A percentile compares a stretch with the other conserved stretches of the same genome.
phyloP scores from a whole-genome alignment of 2,329 filamentous ascomycete species.

The Lachnellula cervina region DNA sequence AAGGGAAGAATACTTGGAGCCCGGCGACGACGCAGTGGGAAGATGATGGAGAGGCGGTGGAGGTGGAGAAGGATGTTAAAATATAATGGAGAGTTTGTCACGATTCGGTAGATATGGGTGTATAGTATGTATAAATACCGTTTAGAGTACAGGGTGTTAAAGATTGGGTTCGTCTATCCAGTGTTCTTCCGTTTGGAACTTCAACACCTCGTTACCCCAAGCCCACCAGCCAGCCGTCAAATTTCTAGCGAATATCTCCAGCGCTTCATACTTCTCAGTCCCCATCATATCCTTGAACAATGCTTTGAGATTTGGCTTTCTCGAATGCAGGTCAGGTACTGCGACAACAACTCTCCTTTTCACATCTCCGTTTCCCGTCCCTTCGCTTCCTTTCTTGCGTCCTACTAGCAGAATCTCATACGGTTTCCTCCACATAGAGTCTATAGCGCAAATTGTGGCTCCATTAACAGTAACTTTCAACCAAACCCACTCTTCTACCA shows the following conservation, averaged over 20 bases:
- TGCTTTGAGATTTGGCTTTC: constrained; percentile 67
- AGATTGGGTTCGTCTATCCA: constrained; percentile 30
- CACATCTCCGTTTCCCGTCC: constrained; percentile 18
- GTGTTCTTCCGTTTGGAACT: constrained; percentile 57
- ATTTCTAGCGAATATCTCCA: constrained; percentile 76
- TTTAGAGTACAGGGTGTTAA: constrained; percentile 15
- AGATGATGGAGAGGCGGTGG: constrained; percentile 29
- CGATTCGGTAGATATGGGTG: constrained; percentile 2
- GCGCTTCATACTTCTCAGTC: constrained; percentile 43
- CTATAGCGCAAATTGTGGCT: constrained; percentile 57
- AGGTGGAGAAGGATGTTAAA: constrained; percentile 29
- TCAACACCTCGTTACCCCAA: constrained; percentile 70
- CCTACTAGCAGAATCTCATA: constrained; percentile 70
- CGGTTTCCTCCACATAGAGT: constrained; percentile 64
- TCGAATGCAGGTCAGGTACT: constrained; percentile 71
- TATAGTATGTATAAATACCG: constrained; percentile 22
- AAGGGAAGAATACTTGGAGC: constrained; percentile 57
- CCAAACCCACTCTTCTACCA: constrained; percentile 72
- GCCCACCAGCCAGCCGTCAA: constrained; percentile 72
- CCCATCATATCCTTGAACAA: constrained; percentile 54
- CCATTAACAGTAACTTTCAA: constrained; percentile 64
- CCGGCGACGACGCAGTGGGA: constrained; percentile 40
- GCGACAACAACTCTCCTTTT: constrained; percentile 57
- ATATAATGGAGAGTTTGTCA: constrained; percentile 12
- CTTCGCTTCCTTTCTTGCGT: background rate